Evolutionary conservation across 495 filamentous ascomycete genomes (phyloP).

Genomic region (Penicillium pulvis): DNA sequence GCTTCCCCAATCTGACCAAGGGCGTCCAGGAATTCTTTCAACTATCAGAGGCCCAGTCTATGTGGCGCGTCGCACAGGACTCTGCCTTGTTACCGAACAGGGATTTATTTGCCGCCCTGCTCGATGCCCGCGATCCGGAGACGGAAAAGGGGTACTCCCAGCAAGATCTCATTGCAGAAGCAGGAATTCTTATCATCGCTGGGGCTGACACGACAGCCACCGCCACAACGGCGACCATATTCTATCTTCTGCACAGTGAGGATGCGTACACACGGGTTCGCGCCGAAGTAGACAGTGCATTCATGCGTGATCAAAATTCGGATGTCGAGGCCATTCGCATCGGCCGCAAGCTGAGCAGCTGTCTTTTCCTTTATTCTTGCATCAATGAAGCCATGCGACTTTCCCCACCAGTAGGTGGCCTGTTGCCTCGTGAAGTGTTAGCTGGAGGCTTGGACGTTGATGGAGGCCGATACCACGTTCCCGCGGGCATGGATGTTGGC

Average conservation of each 20-base stretch:
- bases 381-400: not conserved
- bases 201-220: not conserved
- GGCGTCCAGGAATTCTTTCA: not conserved
- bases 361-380: not conserved
- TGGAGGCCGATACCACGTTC: conserved; percentile 18
- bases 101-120: not conserved
- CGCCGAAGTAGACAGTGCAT: not conserved
- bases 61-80: not conserved
- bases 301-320: not conserved
- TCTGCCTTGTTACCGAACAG: not conserved
- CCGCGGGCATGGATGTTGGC: conserved; percentile 33
- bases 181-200: not conserved
- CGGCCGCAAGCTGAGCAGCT: not conserved
- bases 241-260: not conserved
- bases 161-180: not conserved
- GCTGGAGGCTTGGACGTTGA: not conserved
- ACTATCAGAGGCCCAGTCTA: not conserved
- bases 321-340: not conserved
- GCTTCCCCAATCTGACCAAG: not conserved
- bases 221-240: not conserved
- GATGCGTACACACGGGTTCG: not conserved
- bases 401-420: not conserved
- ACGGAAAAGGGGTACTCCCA: not conserved
- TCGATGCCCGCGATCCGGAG: not conserved
- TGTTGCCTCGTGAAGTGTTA: not conserved